Evolutionary conservation across 2,329 filamentous ascomycete species (phyloP).

Genomic region (Polychaeton citri): DNA sequence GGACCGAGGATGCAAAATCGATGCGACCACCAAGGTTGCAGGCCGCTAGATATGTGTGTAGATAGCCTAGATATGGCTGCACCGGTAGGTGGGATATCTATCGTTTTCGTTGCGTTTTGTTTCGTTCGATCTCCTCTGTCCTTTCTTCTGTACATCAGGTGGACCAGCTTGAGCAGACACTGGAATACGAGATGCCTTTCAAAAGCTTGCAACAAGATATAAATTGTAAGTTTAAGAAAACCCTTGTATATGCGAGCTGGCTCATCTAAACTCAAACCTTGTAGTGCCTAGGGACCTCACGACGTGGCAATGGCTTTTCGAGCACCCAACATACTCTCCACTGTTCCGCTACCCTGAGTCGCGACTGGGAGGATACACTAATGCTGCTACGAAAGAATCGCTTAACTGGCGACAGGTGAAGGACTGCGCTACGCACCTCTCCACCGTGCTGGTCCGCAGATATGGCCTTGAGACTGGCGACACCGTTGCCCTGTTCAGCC

Average conservation of each 20-base stretch:
- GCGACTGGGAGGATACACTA: conserved; percentile 40
- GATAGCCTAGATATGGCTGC: too few species aligned
- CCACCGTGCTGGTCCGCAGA: conserved; percentile 44
- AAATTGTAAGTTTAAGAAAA: conserved; percentile 5
- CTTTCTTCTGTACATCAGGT: too few species aligned
- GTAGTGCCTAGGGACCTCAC: conserved; percentile 41
- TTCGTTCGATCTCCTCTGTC: too few species aligned
- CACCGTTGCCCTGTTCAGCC: conserved; percentile 47
- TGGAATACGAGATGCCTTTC: conserved; percentile 14
- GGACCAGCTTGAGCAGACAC: too few species aligned
- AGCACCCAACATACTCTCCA: conserved; percentile 38
- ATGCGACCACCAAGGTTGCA: too few species aligned
- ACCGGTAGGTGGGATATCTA: too few species aligned
- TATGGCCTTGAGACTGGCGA: conserved; percentile 42
- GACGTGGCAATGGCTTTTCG: conserved; percentile 51
- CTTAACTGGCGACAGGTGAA: conserved; percentile 47
- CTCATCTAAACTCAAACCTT: conserved; percentile 2
- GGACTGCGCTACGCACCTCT: conserved; percentile 43
- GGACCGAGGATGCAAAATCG: too few species aligned
- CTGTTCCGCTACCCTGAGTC: conserved; percentile 25
- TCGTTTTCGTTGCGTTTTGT: too few species aligned
- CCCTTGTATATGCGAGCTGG: not conserved
- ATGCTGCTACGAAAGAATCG: conserved; percentile 45
- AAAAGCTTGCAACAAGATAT: conserved; percentile 12
- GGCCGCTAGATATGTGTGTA: too few species aligned